Base-by-base conservation (phyloP, 108 stramenopile species). In the Halocafeteria seosinensis region DNA sequence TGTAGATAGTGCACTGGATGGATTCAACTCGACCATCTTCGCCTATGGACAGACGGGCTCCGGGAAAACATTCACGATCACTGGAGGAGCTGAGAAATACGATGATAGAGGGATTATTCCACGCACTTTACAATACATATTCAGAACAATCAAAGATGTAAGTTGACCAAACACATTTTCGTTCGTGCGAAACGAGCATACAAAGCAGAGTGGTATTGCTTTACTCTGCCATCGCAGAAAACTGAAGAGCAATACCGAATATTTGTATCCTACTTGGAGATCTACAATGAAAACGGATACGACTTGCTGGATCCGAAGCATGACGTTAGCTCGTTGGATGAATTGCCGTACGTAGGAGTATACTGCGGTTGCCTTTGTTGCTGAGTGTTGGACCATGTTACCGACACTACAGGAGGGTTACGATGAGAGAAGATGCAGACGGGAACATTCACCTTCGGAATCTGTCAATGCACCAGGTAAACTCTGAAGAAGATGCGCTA, bases 21-120 rank as follows among this genome's bases (percentile, higher is more conserved):
- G 89, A 2, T 88, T 71, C 71, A 90, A 90, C 63, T 84, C 87
- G 21, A 90, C 89, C 0, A 77, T 90, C 1, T 88, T 90, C 69
- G 89, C 89, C 9, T 84, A 84, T 38, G 84, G 83, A 0, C 80
- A 80, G 38, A 85, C 83, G 0, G 81, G 82, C 11, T 68, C 65
- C 3, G 81, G 81, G 25, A 82, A 82, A 25, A 70, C 69, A 0
- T 90, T 86, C 67, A 90, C 89, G 9, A 85, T 90, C 29, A 90
- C 89, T 0, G 89, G 89, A 9, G 89, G 88, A 1, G 75, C 85
- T 0, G 84, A 86, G 60, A 67, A 76, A 38, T 90, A 90, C 53
- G 83, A 72, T 24, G 87, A 90, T 62, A 64, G 89, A 34, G 89
- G 89, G 12, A 78, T 88, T 37, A 88, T 89, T 23, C 89, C 89